These are phyloP conservation scores for Rossbeevera mucosa DNA, from an alignment of 768 basidiomycete species.

Conservation along the genomic window DNA sequence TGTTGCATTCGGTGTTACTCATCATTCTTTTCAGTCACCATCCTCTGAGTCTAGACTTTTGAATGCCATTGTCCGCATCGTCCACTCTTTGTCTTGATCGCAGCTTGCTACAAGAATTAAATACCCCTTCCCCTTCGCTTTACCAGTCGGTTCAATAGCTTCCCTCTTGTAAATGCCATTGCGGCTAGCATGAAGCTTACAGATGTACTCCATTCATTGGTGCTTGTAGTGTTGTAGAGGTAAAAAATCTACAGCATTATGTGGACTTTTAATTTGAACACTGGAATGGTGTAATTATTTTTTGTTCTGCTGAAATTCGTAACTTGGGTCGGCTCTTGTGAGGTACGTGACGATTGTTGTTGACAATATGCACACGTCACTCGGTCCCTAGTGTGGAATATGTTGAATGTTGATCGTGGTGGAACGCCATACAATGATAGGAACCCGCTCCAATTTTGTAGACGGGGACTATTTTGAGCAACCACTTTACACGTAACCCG, in stretches of 20 bases:
- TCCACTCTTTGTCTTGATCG: constrained; percentile 20
- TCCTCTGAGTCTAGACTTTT: constrained; percentile 18
- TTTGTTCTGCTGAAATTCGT: neutral
- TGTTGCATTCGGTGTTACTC: neutral
- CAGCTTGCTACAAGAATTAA: constrained; percentile 2
- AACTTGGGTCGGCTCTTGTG: neutral
- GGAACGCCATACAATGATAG: neutral
- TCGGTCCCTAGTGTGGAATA: neutral
- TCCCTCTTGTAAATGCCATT: neutral
- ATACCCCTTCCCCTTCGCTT: constrained; percentile 13
- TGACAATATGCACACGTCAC: neutral
- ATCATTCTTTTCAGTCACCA: constrained; percentile 11
- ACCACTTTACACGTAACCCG: no score
- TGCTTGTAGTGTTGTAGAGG: neutral
- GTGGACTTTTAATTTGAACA: neutral
- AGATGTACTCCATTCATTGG: neutral
- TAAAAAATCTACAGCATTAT: neutral
- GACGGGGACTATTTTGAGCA: no score
- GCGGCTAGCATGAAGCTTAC: neutral
- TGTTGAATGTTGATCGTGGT: neutral
- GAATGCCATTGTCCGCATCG: neutral
- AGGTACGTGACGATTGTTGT: neutral
- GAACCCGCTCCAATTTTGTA: neutral
- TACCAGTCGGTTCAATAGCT: neutral
- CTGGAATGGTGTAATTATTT: neutral